phyloP scores from a whole-genome alignment of 2,329 filamentous ascomycete species.

The Cryphonectria radicalis region DNA sequence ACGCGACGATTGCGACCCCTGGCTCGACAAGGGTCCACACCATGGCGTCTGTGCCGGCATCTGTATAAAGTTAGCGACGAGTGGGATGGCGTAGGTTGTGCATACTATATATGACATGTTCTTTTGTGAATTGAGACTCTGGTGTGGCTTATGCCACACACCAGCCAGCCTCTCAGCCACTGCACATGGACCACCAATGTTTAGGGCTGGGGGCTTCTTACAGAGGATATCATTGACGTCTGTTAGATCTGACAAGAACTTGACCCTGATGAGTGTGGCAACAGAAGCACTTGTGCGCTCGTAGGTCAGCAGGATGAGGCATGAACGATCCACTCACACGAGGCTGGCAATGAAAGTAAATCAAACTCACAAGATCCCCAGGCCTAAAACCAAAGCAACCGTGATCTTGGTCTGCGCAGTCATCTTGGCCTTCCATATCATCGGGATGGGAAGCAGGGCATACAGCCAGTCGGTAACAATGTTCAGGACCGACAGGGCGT shows the following conservation, averaged over 20 bases:
- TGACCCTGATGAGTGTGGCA: conserved; percentile 57
- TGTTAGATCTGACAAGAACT: conserved; percentile 51
- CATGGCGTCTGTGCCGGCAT: conserved; percentile 55
- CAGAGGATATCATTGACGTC: conserved; percentile 53
- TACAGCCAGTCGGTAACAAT: conserved; percentile 60
- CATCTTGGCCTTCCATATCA: conserved; percentile 61
- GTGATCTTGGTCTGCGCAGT: conserved; percentile 55
- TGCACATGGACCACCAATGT: no score
- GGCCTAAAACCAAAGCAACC: conserved; percentile 52
- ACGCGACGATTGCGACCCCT: conserved; percentile 58
- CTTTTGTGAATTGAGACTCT: no score
- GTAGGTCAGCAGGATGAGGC: neutral
- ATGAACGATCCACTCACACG: neutral
- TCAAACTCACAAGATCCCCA: conserved; percentile 53
- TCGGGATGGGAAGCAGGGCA: conserved; percentile 57
- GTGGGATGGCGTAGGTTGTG: neutral
- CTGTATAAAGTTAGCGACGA: conserved; percentile 35
- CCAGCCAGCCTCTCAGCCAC: neutral
- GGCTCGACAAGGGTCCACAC: conserved; percentile 63
- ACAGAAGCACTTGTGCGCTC: conserved; percentile 50
- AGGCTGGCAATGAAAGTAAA: neutral
- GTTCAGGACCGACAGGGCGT: conserved; percentile 56
- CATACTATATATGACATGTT: neutral
- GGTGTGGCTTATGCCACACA: neutral
- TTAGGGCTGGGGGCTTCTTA: conserved; percentile 37